A percentile compares a stretch with the other conserved stretches of the same genome.
Conservation (phyloP, 345 rosid species). For the Moringa oleifera region DNA sequence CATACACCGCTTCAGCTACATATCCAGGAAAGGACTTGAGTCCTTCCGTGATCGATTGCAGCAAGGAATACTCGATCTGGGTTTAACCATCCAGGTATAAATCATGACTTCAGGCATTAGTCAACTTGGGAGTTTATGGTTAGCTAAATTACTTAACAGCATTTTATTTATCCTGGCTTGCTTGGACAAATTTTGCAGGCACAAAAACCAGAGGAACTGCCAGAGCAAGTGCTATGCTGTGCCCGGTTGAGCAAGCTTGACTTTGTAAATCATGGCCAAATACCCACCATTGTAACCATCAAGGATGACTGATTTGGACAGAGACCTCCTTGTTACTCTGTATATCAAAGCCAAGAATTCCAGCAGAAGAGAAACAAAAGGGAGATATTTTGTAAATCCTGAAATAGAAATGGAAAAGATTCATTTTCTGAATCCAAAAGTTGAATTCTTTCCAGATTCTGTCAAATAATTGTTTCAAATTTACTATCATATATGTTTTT, state of each 20-base stretch:
- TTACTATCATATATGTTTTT: no score
- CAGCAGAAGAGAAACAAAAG: neutral
- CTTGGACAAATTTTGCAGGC: conserved; percentile 35
- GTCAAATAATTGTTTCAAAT: no score
- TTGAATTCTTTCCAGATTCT: no score
- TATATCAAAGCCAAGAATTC: neutral
- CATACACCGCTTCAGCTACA: conserved; percentile 81
- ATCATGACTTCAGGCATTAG: neutral
- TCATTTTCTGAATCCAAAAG: no score
- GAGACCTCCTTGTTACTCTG: neutral
- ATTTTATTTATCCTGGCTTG: no score
- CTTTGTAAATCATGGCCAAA: conserved; percentile 63
- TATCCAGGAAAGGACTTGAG: conserved; percentile 86
- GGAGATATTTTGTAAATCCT: no score
- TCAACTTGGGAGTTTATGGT: neutral
- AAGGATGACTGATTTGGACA: conserved; percentile 4
- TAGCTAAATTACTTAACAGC: no score
- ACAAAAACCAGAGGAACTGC: conserved; percentile 77
- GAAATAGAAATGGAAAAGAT: no score
- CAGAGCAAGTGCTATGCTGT: conserved; percentile 79
- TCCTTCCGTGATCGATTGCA: conserved; percentile 63
- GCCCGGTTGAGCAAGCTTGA: conserved; percentile 65
- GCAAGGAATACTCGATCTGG: conserved; percentile 57
- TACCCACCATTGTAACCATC: conserved; percentile 49
- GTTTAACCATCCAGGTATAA: conserved; percentile 79